Evolutionary conservation across 192 early-diverging fungal species (phyloP).

Genomic region (Chytriomyces confervae): DNA sequence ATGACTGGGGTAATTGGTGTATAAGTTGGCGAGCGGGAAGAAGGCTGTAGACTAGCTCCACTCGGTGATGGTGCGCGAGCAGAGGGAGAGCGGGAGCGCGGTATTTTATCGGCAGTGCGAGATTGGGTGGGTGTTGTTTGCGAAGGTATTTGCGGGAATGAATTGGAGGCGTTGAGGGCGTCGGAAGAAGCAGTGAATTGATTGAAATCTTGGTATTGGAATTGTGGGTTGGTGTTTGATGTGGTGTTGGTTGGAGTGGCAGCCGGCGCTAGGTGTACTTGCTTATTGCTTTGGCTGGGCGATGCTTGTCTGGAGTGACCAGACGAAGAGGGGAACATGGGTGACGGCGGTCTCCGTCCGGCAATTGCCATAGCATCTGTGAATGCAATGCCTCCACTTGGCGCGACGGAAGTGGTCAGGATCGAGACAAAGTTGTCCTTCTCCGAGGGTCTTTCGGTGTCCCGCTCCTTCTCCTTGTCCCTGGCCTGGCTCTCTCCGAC

Average conservation of each 20-base stretch:
- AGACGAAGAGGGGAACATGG: neutral
- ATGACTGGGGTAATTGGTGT: too few relatives aligned
- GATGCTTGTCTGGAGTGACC: neutral
- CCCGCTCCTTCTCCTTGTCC: neutral
- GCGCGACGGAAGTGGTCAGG: neutral
- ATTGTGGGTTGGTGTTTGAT: neutral
- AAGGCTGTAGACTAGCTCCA: too few relatives aligned
- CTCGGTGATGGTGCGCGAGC: too few relatives aligned
- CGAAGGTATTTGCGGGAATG: neutral
- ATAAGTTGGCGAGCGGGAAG: too few relatives aligned
- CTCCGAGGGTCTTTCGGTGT: neutral
- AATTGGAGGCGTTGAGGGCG: neutral
- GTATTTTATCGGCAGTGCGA: neutral
- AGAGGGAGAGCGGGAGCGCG: too few relatives aligned
- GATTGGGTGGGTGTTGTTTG: neutral
- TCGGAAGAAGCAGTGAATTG: neutral
- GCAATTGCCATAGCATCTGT: slow-evolving; percentile 16
- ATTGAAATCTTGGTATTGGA: neutral
- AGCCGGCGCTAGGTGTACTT: neutral
- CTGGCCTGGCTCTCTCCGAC: neutral
- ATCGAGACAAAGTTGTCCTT: neutral
- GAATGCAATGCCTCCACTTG: neutral
- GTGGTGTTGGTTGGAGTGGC: neutral
- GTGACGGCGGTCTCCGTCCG: neutral
- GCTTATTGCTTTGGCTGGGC: neutral